Base-by-base conservation (phyloP, 2,329 filamentous ascomycete species). In the Ophiostoma novo-ulmi region DNA sequence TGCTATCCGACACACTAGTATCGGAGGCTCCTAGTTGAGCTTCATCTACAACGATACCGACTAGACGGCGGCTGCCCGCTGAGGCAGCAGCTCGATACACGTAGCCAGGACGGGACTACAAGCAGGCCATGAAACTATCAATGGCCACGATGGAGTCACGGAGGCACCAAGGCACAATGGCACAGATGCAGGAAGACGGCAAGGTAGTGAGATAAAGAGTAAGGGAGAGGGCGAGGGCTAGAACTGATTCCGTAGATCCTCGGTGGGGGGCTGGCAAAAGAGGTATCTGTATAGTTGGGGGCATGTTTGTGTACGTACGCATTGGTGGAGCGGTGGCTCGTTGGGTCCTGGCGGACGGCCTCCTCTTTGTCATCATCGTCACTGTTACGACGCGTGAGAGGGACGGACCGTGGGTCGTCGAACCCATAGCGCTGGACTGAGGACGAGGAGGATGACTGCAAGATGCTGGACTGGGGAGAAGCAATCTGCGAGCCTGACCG, bases 351-450 rank as follows among this genome's bases (percentile, higher is more conserved):
- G 74, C 88, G 84, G 76, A 91, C 87, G 73, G 89, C 87, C 75
- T 90, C 88, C 77, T 93, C 91, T 77, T 94, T 93, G 76, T 97
- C 92, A 75, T 94, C 91, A 75, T 94, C 91, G 78, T 97, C 91
- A 70, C 94, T 98, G 78, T 97, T 96, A 74, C 94, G 91, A 74
- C 94, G 88, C 73, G 94, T 95, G 39, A 87, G 89, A 66, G 94
- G 93, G 68, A 97, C 89, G 36, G 94, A 97, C 75, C 93, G 91
- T 14, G 93, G 85, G 72, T 90, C 87, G 75, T 90, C 85, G 75
- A 85, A 86, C 64, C 84, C 83, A 72, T 87, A 88, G 70, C 85
- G 82, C 65, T 73, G 73, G 8, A 41, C 36, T 1, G 48, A 38
- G 5, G 68, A 41, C 13, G 68, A 17, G 39, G 65, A 26, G 11